Conservation (phyloP, 2,329 filamentous ascomycete genomes). For the Teratosphaeria gauchensis region DNA sequence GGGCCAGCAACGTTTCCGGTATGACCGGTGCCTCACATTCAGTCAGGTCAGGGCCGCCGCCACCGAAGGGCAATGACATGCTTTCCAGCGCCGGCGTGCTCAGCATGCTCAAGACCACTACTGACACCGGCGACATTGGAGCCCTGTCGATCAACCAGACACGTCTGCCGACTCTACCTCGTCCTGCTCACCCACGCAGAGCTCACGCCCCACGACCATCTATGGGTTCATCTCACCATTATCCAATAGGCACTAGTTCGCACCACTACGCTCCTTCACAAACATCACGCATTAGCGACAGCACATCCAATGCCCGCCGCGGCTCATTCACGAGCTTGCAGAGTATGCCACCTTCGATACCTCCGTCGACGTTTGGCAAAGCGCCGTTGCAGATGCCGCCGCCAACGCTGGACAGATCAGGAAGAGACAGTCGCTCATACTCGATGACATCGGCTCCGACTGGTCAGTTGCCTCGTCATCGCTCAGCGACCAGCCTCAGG, state of each 20-base stretch:
- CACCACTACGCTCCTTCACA: slow-evolving; percentile 30
- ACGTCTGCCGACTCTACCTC: slow-evolving; percentile 29
- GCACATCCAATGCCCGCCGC: slow-evolving; percentile 23
- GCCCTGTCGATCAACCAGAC: slow-evolving; percentile 29
- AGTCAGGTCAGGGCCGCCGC: slow-evolving; percentile 21
- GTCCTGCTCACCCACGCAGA: slow-evolving; percentile 26
- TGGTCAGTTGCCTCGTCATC: slow-evolving; percentile 31
- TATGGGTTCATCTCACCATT: slow-evolving; percentile 20
- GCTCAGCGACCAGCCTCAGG: slow-evolving; percentile 37
- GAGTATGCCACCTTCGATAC: slow-evolving; percentile 32
- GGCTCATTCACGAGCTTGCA: slow-evolving; percentile 33
- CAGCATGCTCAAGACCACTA: slow-evolving; percentile 42
- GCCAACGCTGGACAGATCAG: slow-evolving; percentile 12
- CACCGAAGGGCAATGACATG: slow-evolving; percentile 19
- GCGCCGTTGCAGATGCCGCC: slow-evolving; percentile 12
- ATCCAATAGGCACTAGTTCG: slow-evolving; percentile 17
- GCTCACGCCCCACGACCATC: slow-evolving; percentile 30
- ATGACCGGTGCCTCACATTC: slow-evolving; percentile 21
- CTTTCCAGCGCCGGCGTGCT: slow-evolving; percentile 33
- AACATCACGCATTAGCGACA: slow-evolving; percentile 28
- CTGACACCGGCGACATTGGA: slow-evolving; percentile 38
- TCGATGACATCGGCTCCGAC: slow-evolving; percentile 31
- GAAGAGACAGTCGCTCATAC: slow-evolving; percentile 32
- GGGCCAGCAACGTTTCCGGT: slow-evolving; percentile 37
- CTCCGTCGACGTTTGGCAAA: slow-evolving; percentile 15